phyloP scores from a whole-genome alignment of 768 basidiomycete species.

The Mycena alexandri region DNA sequence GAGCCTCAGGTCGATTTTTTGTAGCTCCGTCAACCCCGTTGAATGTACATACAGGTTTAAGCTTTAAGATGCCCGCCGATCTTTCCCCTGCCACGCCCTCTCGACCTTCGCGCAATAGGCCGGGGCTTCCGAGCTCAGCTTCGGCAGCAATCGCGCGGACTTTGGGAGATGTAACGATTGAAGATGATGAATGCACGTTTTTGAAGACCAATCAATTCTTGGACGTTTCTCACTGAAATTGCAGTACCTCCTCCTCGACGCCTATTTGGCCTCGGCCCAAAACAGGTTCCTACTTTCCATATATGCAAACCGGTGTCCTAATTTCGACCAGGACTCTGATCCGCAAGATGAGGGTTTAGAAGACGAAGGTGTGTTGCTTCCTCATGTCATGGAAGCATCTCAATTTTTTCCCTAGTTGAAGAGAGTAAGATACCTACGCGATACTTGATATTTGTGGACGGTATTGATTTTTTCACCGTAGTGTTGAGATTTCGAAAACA shows the following conservation, averaged over 20 bases:
- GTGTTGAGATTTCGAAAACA: neutral
- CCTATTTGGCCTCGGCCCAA: neutral
- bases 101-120: constrained; percentile 11
- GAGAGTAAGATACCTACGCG: neutral
- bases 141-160: neutral
- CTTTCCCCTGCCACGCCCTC: constrained; percentile 23
- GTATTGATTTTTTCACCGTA: neutral
- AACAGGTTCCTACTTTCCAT: constrained; percentile 6
- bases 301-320: neutral
- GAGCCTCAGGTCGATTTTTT: neutral
- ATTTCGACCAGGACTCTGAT: constrained; percentile 1
- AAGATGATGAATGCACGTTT: constrained; percentile 16
- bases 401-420: constrained; percentile 4
- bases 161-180: constrained; percentile 2
- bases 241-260: neutral
- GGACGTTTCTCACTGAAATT: neutral
- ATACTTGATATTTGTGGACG: neutral
- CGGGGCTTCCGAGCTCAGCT: neutral
- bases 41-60: neutral
- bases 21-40: constrained; percentile 18
- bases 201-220: neutral
- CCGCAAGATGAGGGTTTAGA: neutral
- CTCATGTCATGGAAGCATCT: neutral
- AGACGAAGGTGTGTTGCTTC: constrained; percentile 10
- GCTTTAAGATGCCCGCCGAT: too few relatives aligned